phyloP scores from a whole-genome alignment of 129 eudicot species.

The Erigeron canadensis region DNA sequence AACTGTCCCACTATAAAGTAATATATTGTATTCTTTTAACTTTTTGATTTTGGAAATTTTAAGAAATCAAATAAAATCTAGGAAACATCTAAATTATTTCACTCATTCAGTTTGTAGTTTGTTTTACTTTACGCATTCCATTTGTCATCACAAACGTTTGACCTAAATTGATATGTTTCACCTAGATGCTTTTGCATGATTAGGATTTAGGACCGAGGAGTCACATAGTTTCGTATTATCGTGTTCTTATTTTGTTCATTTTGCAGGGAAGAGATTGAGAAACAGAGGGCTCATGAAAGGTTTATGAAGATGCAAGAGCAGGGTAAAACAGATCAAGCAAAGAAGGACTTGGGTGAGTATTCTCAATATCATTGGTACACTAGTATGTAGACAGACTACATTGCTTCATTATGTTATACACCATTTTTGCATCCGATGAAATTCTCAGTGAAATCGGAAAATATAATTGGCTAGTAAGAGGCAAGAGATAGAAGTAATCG shows the following conservation, averaged over 20 bases:
- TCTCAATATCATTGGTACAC: constrained; percentile 5
- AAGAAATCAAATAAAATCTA: neutral
- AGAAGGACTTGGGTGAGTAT: constrained; percentile 83
- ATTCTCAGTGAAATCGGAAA: neutral
- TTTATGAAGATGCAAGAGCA: constrained; percentile 96
- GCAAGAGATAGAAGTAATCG: too few species aligned
- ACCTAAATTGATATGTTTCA: neutral
- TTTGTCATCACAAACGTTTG: neutral
- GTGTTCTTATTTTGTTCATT: neutral
- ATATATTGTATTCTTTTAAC: neutral
- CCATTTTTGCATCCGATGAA: neutral
- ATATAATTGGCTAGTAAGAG: too few species aligned
- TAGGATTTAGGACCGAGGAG: neutral
- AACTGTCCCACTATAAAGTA: neutral
- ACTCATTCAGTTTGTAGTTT: neutral
- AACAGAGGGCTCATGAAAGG: constrained; percentile 93
- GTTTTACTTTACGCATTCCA: neutral
- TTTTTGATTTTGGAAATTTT: neutral
- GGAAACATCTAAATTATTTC: neutral
- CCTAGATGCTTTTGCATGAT: neutral
- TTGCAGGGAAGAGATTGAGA: constrained; percentile 89
- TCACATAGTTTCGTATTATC: neutral
- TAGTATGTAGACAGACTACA: neutral
- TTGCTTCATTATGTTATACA: neutral
- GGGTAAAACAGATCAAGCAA: constrained; percentile 97